These are phyloP conservation scores for Suillus bovinus DNA, from an alignment of 768 basidiomycete species.

Conservation along the genomic window DNA sequence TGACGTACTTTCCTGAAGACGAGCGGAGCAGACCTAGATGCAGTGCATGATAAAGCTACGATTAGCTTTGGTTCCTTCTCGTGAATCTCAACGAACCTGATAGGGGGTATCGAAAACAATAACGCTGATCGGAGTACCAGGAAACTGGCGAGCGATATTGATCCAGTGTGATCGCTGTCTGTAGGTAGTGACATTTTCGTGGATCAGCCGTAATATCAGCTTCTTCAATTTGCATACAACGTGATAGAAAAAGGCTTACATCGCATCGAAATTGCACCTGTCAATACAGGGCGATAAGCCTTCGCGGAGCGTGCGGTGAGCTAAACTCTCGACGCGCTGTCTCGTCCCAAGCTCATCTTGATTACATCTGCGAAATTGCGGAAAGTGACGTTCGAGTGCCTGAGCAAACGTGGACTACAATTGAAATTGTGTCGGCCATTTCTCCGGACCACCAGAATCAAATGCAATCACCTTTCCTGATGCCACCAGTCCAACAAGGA, in stretches of 20 bases:
- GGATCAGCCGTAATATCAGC: background rate
- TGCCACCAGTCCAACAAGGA: slow-evolving; percentile 73
- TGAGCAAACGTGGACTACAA: slow-evolving; percentile 66
- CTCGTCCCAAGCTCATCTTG: slow-evolving; percentile 80
- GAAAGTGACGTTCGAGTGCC: slow-evolving; percentile 60
- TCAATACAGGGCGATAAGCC: slow-evolving; percentile 81
- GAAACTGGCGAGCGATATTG: slow-evolving; percentile 65
- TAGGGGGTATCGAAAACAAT: slow-evolving; percentile 79
- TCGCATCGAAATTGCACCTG: slow-evolving; percentile 71
- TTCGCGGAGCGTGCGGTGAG: slow-evolving; percentile 47
- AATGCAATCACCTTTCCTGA: slow-evolving; percentile 61
- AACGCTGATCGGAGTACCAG: slow-evolving; percentile 65
- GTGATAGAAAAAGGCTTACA: slow-evolving; percentile 42
- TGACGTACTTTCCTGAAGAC: slow-evolving; percentile 59
- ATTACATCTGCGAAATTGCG: slow-evolving; percentile 69
- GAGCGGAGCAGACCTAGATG: slow-evolving; percentile 58
- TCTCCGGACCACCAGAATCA: slow-evolving; percentile 13
- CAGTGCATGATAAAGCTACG: slow-evolving; percentile 14
- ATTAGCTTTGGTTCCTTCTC: background rate
- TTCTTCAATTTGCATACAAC: background rate
- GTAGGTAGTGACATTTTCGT: slow-evolving; percentile 7
- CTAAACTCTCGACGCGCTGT: slow-evolving; percentile 61
- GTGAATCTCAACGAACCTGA: slow-evolving; percentile 48
- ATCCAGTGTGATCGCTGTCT: slow-evolving; percentile 79
- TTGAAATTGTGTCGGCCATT: background rate